Base-by-base conservation (phyloP, 768 basidiomycete species). In the Lactarius tabidus region DNA sequence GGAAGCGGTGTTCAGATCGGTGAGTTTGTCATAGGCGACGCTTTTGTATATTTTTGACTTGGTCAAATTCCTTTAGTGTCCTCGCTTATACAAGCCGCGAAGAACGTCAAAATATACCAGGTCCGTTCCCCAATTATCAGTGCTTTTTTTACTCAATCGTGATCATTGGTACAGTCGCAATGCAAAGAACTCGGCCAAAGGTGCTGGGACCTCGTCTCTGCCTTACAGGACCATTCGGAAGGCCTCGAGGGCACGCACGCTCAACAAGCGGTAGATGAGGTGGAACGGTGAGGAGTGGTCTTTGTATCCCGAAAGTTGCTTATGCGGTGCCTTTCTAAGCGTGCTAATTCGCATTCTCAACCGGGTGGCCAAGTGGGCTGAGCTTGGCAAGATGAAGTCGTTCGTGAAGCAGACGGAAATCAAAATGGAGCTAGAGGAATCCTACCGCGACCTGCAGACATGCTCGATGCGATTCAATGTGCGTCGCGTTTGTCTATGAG, bases 391-490 rank as follows among this genome's bases (percentile, higher is more conserved):
- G 36, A 59, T 69, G 58, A 51, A 28, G 62, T 62, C 66, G 9
- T 60, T 69, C 23, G 52, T 69, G 4, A 57, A 68, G 36, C 69
- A 69, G 48, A 62, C 62, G 1, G 67, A 68, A 35, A 69, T 69
- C 57, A 69, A 23, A 26, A 4, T 45, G 14, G 69, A 57, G 8
- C 59, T 69, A 8, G 69, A 69, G 17, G 45, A 59, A 18, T 68
- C 66, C n/a, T 69, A 69, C 14, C 63, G 26, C 56, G 69, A 69
- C 63, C 20, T 69, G 35, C 56, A 65, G 1, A 9, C 57, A 7
- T 65, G 63, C 31, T 59, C 62, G 9, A 29, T 52, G 35, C 55
- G 20, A 28, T 69, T 69, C 45, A 69, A 69, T 17, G 69, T 69
- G 38, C 41, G 67, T 33, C 9, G 14, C n/a, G 17, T 33, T 28